Conservation (phyloP, 495 filamentous ascomycete species). For the Penicillium canariense region DNA sequence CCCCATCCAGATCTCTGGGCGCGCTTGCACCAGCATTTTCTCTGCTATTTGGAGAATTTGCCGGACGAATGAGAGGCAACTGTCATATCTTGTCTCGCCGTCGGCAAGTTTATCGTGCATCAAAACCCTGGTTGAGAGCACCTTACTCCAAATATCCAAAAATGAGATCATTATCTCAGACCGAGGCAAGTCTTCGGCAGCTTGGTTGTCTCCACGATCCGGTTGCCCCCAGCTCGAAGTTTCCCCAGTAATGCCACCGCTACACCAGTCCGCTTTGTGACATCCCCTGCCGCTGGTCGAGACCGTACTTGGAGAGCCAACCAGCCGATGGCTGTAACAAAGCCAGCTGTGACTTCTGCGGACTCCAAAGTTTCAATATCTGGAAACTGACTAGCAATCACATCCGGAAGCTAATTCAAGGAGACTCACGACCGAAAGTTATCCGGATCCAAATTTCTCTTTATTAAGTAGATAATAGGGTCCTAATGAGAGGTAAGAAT, state of each 20-base stretch:
- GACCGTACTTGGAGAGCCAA: not conserved
- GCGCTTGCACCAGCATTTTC: not conserved
- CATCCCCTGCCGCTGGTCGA: not conserved
- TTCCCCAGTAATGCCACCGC: not conserved
- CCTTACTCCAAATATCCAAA: not conserved
- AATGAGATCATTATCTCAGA: not conserved
- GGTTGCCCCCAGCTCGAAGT: not conserved
- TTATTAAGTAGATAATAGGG: too few species aligned
- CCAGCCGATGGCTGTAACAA: not conserved
- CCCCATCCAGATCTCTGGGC: not conserved
- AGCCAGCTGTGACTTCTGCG: not conserved
- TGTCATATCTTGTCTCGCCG: not conserved
- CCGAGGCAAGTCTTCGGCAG: not conserved
- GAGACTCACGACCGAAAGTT: too few species aligned
- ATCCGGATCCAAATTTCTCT: too few species aligned
- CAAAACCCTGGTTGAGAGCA: not conserved
- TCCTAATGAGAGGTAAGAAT: too few species aligned
- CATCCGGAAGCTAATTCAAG: too few species aligned
- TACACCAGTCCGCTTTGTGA: not conserved
- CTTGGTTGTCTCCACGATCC: not conserved
- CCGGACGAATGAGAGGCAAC: not conserved
- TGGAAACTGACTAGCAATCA: not conserved
- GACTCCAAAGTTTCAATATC: not conserved
- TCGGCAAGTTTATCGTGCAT: not conserved
- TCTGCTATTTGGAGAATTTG: not conserved